Conservation (phyloP, 2,329 filamentous ascomycete species). For the Blumeria hordei region DNA sequence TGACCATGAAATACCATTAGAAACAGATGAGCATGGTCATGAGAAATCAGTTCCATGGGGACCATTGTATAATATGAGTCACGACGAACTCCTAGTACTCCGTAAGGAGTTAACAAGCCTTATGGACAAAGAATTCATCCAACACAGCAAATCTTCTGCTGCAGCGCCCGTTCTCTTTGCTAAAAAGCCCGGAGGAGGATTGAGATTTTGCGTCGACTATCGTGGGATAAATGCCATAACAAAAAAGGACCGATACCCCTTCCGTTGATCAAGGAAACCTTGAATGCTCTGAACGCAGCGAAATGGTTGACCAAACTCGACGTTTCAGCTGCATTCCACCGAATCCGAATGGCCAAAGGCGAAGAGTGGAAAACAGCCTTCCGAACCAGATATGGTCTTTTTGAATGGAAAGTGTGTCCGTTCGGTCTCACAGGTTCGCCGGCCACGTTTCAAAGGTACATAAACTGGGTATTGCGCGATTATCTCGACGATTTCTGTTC, state of each 20-base stretch:
- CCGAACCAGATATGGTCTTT: background rate
- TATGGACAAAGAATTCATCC: background rate
- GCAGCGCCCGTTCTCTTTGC: background rate
- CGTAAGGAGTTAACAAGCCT: background rate
- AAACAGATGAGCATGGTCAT: background rate
- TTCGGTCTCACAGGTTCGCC: constrained; percentile 2
- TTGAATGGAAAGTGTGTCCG: constrained; percentile 1
- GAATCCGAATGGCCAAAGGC: background rate
- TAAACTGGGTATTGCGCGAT: constrained; percentile 1
- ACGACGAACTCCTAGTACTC: background rate
- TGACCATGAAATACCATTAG: background rate
- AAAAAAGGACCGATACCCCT: background rate
- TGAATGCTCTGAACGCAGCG: background rate
- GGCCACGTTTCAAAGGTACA: constrained; percentile 1
- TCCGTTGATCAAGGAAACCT: background rate
- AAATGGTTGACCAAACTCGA: background rate
- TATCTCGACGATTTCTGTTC: constrained; percentile 1
- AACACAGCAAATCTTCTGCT: background rate
- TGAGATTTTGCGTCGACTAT: background rate
- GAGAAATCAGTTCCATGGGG: background rate
- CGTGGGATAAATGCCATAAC: background rate
- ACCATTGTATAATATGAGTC: background rate
- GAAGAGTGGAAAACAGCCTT: background rate
- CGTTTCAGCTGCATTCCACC: background rate
- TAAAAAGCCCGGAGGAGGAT: background rate